phyloP scores from a whole-genome alignment of 202 grass and related monocot species.

The Schoenoplectus tabernaemontani region DNA sequence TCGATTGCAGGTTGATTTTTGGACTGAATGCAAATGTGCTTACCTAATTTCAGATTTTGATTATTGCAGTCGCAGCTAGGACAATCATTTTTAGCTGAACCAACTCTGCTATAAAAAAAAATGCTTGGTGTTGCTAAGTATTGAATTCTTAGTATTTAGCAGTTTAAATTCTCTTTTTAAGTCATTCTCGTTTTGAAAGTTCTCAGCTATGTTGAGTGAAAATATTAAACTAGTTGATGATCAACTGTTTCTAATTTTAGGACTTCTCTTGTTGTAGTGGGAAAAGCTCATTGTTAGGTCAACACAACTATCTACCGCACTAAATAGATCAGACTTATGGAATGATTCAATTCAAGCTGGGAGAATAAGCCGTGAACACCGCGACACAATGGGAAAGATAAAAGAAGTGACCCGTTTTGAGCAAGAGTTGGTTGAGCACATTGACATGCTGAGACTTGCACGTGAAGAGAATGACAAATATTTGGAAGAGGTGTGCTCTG shows the following conservation, averaged over 20 bases:
- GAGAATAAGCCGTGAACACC: constrained; percentile 77
- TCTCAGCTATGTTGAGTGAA: neutral
- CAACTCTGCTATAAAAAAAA: too few relatives aligned
- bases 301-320: constrained; percentile 45
- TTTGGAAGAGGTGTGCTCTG: constrained; percentile 52
- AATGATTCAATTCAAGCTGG: constrained; percentile 72
- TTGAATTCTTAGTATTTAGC: neutral
- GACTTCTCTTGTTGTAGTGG: constrained; percentile 46
- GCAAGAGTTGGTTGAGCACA: constrained; percentile 78
- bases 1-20: constrained; percentile 59
- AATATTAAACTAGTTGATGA: neutral
- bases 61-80: neutral
- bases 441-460: constrained; percentile 84
- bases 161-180: too few relatives aligned
- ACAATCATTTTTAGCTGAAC: neutral
- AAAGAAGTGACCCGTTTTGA: constrained; percentile 75
- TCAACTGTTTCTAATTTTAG: neutral
- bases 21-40: neutral
- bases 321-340: constrained; percentile 83
- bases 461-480: constrained; percentile 82
- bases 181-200: neutral
- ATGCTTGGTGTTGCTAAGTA: neutral
- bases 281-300: constrained; percentile 61
- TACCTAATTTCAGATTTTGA: neutral
- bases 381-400: constrained; percentile 69